Base-by-base conservation (phyloP, 306 rosid genomes). In the Dalbergia cochinchinensis region DNA sequence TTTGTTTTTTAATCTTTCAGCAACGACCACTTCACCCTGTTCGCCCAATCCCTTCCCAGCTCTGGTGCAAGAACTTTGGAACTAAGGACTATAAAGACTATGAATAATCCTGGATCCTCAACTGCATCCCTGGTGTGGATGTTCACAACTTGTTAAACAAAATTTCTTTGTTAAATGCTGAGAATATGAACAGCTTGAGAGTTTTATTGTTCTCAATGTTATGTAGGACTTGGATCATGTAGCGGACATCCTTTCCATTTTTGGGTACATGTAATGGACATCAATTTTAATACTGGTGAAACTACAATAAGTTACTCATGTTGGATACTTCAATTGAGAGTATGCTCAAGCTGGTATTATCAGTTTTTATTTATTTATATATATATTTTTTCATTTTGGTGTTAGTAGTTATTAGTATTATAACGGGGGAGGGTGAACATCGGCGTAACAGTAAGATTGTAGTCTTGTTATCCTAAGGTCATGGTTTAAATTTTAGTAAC, bases 41-140 rank as follows among this genome's bases (percentile, higher is more conserved):
- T 83, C 99, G 94, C n/a, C 94, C 99, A 4, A 95, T 95, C 81
- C 99, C 99, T 63, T 95, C 99, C 19, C 99, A 95, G 79, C 79
- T 93, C 19, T 95, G 98, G 99, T 93, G 98, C 92, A 95, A 95
- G 81, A 95, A 95, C 82, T 93, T 95, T 60, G 99, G 97, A 66
- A 90, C 76, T 16, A 95, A 95, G 76, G 98, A 92, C 84, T 95
- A 95, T 68, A 77, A 79, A 60, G 94, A 90, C 80, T 90, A 90
- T 78, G 69, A 69, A 91, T 77, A 63, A 54, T 72, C 47, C 44
- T 34, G 53, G 55, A 83, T 35, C 47, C 71, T 53, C 57, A 35
- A 33, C 61, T 69, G 76, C 77, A 81, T 77, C 79, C 20, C 82
- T 34, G 50, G 14, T 18, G 75, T 41, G 76, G 58, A 54, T 47